Evolutionary conservation across 371 early-diverging fungal species (phyloP).

Genomic region (Mortierella sp.): DNA sequence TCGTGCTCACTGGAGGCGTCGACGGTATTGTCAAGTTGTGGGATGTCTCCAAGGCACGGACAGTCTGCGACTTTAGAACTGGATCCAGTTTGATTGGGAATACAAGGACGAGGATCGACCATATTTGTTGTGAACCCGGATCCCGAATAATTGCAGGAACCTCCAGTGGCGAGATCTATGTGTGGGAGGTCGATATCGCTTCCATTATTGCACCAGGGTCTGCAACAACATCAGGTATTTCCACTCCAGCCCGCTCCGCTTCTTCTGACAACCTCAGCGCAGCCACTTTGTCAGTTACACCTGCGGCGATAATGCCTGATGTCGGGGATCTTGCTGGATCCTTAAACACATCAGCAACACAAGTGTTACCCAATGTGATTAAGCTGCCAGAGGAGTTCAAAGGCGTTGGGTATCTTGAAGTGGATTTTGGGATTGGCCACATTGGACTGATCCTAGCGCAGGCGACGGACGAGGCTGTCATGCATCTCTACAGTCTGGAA

Average conservation of each 20-base stretch:
- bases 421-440: conserved; percentile 18
- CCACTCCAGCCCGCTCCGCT: conserved; percentile 12
- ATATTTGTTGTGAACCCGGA: conserved; percentile 45
- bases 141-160: conserved; percentile 37
- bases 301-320: background rate
- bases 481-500: conserved; percentile 38
- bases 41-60: conserved; percentile 32
- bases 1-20: conserved; percentile 44
- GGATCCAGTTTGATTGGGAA: background rate
- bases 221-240: conserved; percentile 9
- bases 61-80: conserved; percentile 28
- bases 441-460: conserved; percentile 31
- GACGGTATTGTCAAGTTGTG: conserved; percentile 41
- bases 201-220: conserved; percentile 7
- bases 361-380: conserved; percentile 7
- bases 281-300: background rate
- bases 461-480: conserved; percentile 15
- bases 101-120: conserved; percentile 11
- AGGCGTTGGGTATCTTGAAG: conserved; percentile 33
- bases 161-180: conserved; percentile 33
- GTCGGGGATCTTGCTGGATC: background rate
- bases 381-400: conserved; percentile 31
- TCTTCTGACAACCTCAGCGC: conserved; percentile 1
- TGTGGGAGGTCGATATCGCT: conserved; percentile 40
- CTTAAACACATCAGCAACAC: background rate